Conservation (phyloP, 202 grass and related monocot genomes). For the Thinopyrum obtusiflorum region DNA sequence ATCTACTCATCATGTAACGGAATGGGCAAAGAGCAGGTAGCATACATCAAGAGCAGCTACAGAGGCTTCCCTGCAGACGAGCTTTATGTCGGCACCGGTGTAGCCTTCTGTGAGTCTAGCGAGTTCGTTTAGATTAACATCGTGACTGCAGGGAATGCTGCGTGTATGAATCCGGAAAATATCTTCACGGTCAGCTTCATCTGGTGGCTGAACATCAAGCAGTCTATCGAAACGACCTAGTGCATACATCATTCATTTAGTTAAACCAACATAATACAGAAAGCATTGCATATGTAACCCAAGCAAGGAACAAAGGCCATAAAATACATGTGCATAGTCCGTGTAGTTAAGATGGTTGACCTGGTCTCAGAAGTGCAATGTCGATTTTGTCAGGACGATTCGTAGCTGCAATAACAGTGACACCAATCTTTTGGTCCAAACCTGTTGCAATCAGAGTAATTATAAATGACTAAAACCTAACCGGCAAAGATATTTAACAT, state of each 20-base stretch:
- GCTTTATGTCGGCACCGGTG: constrained; percentile 84
- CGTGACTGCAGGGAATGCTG: constrained; percentile 52
- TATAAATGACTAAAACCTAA: constrained; percentile 1
- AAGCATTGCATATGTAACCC: neutral
- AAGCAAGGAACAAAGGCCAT: neutral
- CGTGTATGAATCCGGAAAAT: constrained; percentile 76
- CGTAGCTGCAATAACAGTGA: constrained; percentile 90
- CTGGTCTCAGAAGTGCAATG: constrained; percentile 83
- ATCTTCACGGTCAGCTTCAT: constrained; percentile 66
- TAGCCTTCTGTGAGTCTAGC: constrained; percentile 85
- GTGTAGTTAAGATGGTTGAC: constrained; percentile 29
- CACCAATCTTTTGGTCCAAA: constrained; percentile 64
- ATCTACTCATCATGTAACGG: neutral
- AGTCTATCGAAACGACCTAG: constrained; percentile 88
- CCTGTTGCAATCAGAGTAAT: constrained; percentile 43
- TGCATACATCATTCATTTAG: constrained; percentile 20
- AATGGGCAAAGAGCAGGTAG: neutral
- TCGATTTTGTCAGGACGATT: constrained; percentile 98
- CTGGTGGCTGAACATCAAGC: constrained; percentile 78
- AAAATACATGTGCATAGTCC: constrained; percentile 8
- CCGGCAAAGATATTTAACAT: neutral
- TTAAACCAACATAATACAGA: neutral
- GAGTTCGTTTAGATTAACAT: constrained; percentile 63
- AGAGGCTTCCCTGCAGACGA: constrained; percentile 81
- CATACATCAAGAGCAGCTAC: constrained; percentile 83